Base-by-base conservation (phyloP, 2,329 filamentous ascomycete genomes). In the Penicillium sp. region DNA sequence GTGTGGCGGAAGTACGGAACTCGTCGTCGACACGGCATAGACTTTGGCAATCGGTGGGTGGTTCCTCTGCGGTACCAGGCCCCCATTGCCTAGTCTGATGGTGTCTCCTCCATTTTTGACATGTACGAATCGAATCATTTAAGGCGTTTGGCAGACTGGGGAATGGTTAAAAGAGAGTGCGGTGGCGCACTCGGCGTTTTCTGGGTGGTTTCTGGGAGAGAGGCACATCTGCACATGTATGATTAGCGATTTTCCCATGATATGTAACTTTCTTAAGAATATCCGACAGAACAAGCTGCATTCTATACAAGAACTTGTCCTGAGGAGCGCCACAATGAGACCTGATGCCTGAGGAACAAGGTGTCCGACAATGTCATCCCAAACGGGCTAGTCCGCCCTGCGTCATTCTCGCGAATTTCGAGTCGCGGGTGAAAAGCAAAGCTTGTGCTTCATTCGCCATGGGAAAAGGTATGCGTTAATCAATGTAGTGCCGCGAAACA, bases 11-110 rank as follows among this genome's bases (percentile, higher is more conserved):
- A 87, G 60, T 84, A 85, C 1, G 85, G 85, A 2, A 86, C 85
- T 3, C 82, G 84, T 58, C 78, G 87, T 34, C 79, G 88, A 13
- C 81, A 85, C 48, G 88, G 88, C 0, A 82, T 95, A 39, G 87
- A 89, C 54, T 96, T 95, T 70, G 87, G 86, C 15, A 80, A 81
- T 42, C 78, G 81, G 48, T 96, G 90, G 90, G 80, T 92, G 45
- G 73, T 93, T 10, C 79, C 82, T 52, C 76, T 92, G 65, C 61
- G 65, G 32, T 75, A 62, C 50, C 62, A 65, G 26, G 44, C 59
- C 2, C 32, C 54, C 31, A 37, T 52, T 14, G 47, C 51, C 13
- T 65, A 42, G 16, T 10, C 10, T 12, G 22, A 17, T 6, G n/a
- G 13, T n/a, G 9, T 30, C 12, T 14, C 13, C 3, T 28, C 22